Conservation (phyloP, 2,329 filamentous ascomycete genomes). For the Hypomyces perniciosus region DNA sequence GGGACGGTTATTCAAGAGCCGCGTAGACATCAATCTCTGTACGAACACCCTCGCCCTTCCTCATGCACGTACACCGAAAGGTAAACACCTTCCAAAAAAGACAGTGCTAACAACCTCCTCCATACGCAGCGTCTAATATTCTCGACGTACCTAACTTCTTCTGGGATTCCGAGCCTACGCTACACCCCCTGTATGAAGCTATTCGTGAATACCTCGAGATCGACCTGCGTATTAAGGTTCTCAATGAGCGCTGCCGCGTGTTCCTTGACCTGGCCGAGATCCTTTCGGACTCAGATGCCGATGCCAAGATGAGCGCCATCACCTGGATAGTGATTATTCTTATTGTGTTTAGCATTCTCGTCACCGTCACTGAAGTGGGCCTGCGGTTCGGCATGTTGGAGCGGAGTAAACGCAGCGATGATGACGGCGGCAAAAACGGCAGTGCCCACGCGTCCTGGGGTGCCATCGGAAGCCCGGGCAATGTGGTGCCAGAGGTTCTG, state of each 20-base stretch:
- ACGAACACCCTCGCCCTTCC: constrained; percentile 33
- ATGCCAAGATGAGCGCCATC: constrained; percentile 91
- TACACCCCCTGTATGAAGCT: constrained; percentile 89
- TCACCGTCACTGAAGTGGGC: constrained; percentile 84
- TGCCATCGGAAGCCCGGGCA: constrained; percentile 7
- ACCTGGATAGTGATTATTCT: constrained; percentile 98
- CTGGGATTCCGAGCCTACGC: constrained; percentile 93
- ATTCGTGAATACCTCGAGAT: constrained; percentile 98
- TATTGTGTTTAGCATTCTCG: constrained; percentile 83
- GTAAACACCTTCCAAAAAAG: not conserved
- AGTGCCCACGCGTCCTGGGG: constrained; percentile 15
- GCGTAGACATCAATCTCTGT: constrained; percentile 97
- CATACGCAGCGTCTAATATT: constrained; percentile 70
- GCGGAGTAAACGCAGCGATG: constrained; percentile 20
- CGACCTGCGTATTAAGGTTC: constrained; percentile 87
- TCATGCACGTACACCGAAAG: too few species aligned
- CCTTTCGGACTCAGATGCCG: constrained; percentile 82
- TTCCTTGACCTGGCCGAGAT: constrained; percentile 97
- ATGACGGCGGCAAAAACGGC: constrained; percentile 12
- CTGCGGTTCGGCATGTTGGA: constrained; percentile 73
- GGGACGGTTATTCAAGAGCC: constrained; percentile 82
- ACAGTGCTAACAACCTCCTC: not conserved
- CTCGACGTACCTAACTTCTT: constrained; percentile 96
- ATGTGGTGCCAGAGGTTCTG: constrained; percentile 13
- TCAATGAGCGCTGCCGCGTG: constrained; percentile 94